Conservation (phyloP, 441 rosid species). For the Erodium trifolium region DNA sequence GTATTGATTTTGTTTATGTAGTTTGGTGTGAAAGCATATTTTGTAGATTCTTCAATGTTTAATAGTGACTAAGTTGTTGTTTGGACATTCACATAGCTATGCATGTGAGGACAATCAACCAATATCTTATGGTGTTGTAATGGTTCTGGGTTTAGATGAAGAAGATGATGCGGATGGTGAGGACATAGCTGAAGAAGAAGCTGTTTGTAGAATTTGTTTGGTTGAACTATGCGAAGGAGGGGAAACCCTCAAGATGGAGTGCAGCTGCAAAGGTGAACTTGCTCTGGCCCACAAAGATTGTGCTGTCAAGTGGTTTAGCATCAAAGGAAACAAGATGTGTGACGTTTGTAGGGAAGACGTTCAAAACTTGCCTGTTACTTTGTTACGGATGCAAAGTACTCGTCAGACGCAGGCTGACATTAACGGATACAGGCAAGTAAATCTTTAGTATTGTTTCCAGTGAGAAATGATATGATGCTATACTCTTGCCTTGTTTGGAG, state of each 20-base stretch:
- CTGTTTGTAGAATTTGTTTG: slow-evolving; percentile 45
- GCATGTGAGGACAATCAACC: too few relatives aligned
- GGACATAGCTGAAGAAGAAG: slow-evolving; percentile 45
- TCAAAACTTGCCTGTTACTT: slow-evolving; percentile 36
- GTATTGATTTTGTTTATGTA: slow-evolving; percentile 5
- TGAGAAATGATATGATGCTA: too few relatives aligned
- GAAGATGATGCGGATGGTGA: slow-evolving; percentile 27
- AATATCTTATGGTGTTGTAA: background rate
- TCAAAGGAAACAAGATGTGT: slow-evolving; percentile 43
- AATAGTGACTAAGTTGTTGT: too few relatives aligned
- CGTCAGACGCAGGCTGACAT: slow-evolving; percentile 23
- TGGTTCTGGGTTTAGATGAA: slow-evolving; percentile 22
- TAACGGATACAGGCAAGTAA: slow-evolving; percentile 36
- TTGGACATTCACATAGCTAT: too few relatives aligned
- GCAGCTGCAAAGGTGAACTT: slow-evolving; percentile 48
- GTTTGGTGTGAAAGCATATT: too few relatives aligned
- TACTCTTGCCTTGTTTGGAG: too few relatives aligned
- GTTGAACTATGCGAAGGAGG: slow-evolving; percentile 42
- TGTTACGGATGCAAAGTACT: slow-evolving; percentile 31
- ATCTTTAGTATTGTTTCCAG: background rate
- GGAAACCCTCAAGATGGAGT: slow-evolving; percentile 39
- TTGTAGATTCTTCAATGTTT: too few relatives aligned
- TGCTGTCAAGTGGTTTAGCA: slow-evolving; percentile 42
- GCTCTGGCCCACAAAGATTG: slow-evolving; percentile 44
- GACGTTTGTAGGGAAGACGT: slow-evolving; percentile 43